phyloP scores from a whole-genome alignment of 2,329 filamentous ascomycete species.

The Calonectria crousiana region DNA sequence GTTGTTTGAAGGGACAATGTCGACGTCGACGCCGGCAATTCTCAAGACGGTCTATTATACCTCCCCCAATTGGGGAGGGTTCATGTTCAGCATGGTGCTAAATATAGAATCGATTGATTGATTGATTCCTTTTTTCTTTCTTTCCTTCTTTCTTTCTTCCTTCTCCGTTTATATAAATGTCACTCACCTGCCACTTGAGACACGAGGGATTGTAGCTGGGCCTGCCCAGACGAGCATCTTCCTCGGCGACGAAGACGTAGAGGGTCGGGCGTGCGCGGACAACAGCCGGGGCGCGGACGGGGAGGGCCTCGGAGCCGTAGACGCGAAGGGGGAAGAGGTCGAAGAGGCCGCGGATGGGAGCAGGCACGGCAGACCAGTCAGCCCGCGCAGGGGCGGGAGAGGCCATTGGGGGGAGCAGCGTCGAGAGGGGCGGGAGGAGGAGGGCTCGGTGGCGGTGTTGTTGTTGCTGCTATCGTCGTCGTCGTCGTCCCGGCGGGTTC shows the following conservation, averaged over 20 bases:
- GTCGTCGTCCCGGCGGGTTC: neutral
- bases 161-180: neutral
- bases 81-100: neutral
- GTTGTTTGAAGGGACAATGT: slow-evolving; percentile 81
- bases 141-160: neutral
- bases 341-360: slow-evolving; percentile 85
- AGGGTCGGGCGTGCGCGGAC: slow-evolving; percentile 66
- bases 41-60: slow-evolving; percentile 79
- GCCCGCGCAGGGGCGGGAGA: slow-evolving; percentile 28
- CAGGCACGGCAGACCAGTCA: slow-evolving; percentile 72
- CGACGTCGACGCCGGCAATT: slow-evolving; percentile 78
- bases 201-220: slow-evolving; percentile 94
- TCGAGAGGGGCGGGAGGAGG: neutral
- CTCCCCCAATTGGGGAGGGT: neutral
- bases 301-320: slow-evolving; percentile 81
- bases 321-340: slow-evolving; percentile 83
- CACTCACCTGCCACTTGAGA: slow-evolving; percentile 91
- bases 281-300: slow-evolving; percentile 65
- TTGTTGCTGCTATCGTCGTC: neutral
- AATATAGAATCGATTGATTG: neutral
- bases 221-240: slow-evolving; percentile 69
- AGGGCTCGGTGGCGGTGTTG: neutral
- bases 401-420: slow-evolving; percentile 31
- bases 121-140: neutral
- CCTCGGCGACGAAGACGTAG: slow-evolving; percentile 79